Evolutionary conservation across 1,284 basidiomycete genomes (phyloP), one percentile per base, ranked within the genome.

Genomic region (Leccinum pachyderme): DNA sequence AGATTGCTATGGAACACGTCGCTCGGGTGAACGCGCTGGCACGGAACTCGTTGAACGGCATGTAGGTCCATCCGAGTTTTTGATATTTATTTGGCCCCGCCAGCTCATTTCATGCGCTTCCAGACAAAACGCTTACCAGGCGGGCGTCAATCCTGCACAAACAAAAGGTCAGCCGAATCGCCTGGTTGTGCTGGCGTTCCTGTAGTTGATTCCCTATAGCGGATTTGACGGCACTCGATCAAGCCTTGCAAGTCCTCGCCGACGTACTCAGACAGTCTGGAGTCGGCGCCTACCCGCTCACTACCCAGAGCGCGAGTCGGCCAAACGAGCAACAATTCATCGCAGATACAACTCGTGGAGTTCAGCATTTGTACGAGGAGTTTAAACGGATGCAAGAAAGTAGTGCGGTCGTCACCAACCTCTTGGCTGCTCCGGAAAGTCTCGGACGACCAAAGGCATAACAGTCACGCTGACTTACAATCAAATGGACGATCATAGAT

Each of bases 91-190:
- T 28, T n/a, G 15, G 15, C 25, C 2, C 37, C 22, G 7, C 11
- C 7, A 24, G 5, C 45, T 52, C 45, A 39, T 22, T 22, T 39
- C 37, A 39, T 39, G 55, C 35, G 22, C 9, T 33, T 24, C 37
- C 56, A 81, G 79, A 43, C 72, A 79, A 59, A 70, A 75, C 47
- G 77, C 77, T 9, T 81, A 80, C 64, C 75, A 75, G 25, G 58
- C 70, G 0, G 71, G 68, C 7, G 72, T 68, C 46, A 74, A 67
- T 53, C 73, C 77, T 2, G 57, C 66, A 2, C 77, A 79, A 49
- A 77, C 77, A n/a, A 63, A 73, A 58, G 69, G 79, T 80, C 53
- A 22, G 72, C 37, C 3, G 7, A 15, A 7, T 3, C 3, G 11
- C 7, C 22, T 31, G 35, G 9, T 3, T 4, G 2, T 5, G 5